phyloP scores from a whole-genome alignment of 345 rosid genomes.

The Noccaea caerulescens region DNA sequence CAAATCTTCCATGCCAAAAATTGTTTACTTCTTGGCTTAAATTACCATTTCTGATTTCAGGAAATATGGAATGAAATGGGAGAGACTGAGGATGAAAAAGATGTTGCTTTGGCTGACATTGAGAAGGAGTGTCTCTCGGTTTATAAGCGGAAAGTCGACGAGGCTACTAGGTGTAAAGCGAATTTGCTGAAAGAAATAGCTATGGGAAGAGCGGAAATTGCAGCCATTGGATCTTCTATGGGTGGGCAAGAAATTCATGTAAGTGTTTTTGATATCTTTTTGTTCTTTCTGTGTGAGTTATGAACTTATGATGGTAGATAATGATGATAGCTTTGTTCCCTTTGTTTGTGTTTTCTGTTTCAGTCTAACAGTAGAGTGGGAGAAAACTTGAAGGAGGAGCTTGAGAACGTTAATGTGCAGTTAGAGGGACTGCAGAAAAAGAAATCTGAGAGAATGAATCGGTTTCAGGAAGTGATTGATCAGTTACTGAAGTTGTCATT shows the following conservation, averaged over 20 bases:
- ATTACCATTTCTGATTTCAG: slow-evolving; percentile 37
- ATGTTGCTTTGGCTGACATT: slow-evolving; percentile 54
- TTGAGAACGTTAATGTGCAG: slow-evolving; percentile 45
- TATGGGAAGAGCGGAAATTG: slow-evolving; percentile 55
- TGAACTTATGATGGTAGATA: slow-evolving; percentile 7
- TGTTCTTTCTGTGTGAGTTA: not conserved
- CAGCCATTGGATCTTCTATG: slow-evolving; percentile 52
- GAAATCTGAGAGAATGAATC: slow-evolving; percentile 53
- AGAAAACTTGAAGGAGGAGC: slow-evolving; percentile 56
- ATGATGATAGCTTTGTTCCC: not conserved
- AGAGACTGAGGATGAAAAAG: slow-evolving; percentile 54
- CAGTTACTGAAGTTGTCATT: slow-evolving; percentile 53
- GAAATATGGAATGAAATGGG: slow-evolving; percentile 72
- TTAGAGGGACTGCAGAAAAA: slow-evolving; percentile 54
- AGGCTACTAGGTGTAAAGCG: slow-evolving; percentile 53
- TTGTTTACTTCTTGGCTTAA: not conserved
- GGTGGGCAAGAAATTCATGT: slow-evolving; percentile 53
- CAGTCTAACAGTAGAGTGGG: slow-evolving; percentile 48
- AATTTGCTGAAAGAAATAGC: slow-evolving; percentile 53
- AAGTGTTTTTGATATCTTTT: slow-evolving; percentile 16
- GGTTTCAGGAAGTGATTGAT: slow-evolving; percentile 54
- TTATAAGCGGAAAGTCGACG: slow-evolving; percentile 54
- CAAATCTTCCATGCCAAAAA: not conserved
- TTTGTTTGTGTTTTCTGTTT: slow-evolving; percentile 4
- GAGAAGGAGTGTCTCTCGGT: slow-evolving; percentile 61